Base-by-base conservation (phyloP, 805 yeast species). In the Candida insectorum region DNA sequence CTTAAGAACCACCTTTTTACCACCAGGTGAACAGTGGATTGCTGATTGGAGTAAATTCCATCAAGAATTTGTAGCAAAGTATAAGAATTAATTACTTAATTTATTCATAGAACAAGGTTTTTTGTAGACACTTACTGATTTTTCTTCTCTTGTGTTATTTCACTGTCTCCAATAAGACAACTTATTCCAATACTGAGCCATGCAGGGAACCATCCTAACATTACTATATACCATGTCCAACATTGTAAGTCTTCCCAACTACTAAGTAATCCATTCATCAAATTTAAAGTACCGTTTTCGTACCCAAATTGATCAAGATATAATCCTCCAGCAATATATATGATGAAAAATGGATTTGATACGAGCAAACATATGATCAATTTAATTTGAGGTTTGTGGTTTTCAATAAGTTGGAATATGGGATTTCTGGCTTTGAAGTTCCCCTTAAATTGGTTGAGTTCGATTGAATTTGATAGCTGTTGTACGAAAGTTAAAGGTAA, bases 21-120 rank as follows among this genome's bases (percentile, higher is more conserved):
- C 98, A 10, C 97, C 97, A 11, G 97, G 97, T 26, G 72, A 76
- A 16, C 91, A 86, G 48, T 87, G 96, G 87, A 85, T 88, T 45
- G 71, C 75, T 13, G 61, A 69, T 28, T 86, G 97, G 88, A 74
- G 74, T 33, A 60, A 64, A 12, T 93, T 93, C 75, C 98, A 93
- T 63, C 63, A 69, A 28, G 59, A 67, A 28, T 93, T 93, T 56
- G 76, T 84, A 60, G 52, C 61, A 11, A 63, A 75, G 50, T 86
- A 77, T 44, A 67, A 62, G 36, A 26, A 20, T 25, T 41, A 33
- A 26, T 16, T 17, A 8, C 14, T 24, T 15, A 15, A 28, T 28
- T 5, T 4, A 28, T 17, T 19, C 15, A 16, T 7, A 21, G 5
- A 14, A 22, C 13, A 14, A 14, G 5, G 8, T 18, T 25, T 11